A percentile compares a stretch with the other conserved stretches of the same genome.
Evolutionary conservation across 768 basidiomycete species (phyloP).

Genomic region (Lepiota brunneoincarnata): DNA sequence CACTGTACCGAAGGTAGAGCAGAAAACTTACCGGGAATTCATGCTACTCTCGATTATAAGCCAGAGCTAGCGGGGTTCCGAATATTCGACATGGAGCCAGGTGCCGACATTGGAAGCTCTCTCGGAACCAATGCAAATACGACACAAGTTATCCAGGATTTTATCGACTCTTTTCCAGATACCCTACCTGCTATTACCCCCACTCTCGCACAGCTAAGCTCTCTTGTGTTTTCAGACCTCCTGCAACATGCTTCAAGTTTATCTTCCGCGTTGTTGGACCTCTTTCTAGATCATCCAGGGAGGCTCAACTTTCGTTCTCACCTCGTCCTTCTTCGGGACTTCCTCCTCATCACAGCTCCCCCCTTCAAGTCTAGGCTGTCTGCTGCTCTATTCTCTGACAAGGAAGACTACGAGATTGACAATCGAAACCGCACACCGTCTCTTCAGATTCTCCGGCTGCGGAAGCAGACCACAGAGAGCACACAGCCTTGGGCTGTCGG

Average conservation of each 20-base stretch:
- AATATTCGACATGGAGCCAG: constrained; percentile 70
- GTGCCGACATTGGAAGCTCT: constrained; percentile 27
- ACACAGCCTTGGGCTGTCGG: constrained; percentile 63
- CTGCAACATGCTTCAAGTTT: constrained; percentile 60
- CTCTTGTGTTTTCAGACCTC: constrained; percentile 61
- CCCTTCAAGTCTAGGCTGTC: constrained; percentile 71
- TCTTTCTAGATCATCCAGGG: constrained; percentile 62
- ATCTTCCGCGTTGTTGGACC: constrained; percentile 61
- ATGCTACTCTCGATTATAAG: constrained; percentile 20
- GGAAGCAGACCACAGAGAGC: constrained; percentile 23
- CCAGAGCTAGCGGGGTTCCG: constrained; percentile 44
- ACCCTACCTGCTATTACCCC: constrained; percentile 62
- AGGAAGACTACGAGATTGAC: constrained; percentile 46
- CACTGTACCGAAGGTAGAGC: neutral
- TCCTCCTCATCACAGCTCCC: constrained; percentile 69
- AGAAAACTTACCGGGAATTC: neutral
- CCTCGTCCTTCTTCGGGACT: constrained; percentile 67
- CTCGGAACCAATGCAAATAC: constrained; percentile 25
- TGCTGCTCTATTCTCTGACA: constrained; percentile 76
- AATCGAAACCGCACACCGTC: constrained; percentile 31
- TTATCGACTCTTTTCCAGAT: constrained; percentile 58
- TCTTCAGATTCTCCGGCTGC: constrained; percentile 31
- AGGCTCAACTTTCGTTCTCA: constrained; percentile 70
- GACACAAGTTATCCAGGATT: constrained; percentile 33
- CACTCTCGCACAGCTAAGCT: constrained; percentile 57